Evolutionary conservation across 108 stramenopile genomes (phyloP).

Genomic region (Epithemia pelagica): DNA sequence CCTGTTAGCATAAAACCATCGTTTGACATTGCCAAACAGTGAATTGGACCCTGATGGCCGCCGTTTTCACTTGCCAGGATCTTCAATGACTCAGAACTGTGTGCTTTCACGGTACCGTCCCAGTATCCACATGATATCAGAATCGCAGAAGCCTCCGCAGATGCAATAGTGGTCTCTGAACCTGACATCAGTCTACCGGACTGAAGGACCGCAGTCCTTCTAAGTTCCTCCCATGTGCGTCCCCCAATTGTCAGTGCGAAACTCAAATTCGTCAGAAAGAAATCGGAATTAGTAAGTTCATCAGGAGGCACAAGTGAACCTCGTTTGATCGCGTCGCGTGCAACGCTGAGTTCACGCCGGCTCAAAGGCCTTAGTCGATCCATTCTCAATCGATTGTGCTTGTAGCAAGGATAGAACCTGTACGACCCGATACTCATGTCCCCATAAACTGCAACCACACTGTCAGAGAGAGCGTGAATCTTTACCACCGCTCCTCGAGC

Average conservation of each 20-base stretch:
- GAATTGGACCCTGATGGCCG: constrained; percentile 61
- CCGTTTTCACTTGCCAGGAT: constrained; percentile 44
- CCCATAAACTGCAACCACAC: constrained; percentile 55
- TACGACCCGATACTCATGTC: constrained; percentile 70
- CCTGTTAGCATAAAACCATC: constrained; percentile 67
- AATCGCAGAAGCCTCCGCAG: constrained; percentile 40
- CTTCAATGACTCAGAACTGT: constrained; percentile 49
- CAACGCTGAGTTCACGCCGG: constrained; percentile 26
- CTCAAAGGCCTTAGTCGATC: constrained; percentile 46
- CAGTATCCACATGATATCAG: constrained; percentile 71
- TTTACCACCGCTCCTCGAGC: constrained; percentile 44
- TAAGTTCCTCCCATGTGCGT: constrained; percentile 30
- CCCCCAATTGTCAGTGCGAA: constrained; percentile 66
- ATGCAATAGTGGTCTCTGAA: constrained; percentile 27
- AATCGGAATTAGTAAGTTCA: background rate
- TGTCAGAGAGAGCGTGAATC: constrained; percentile 42
- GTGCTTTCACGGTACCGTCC: constrained; percentile 66
- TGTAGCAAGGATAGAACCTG: constrained; percentile 33
- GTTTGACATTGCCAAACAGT: constrained; percentile 57
- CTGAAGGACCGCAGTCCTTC: constrained; percentile 20
- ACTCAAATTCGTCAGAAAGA: constrained; percentile 18
- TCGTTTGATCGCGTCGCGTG: constrained; percentile 28
- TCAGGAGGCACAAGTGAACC: constrained; percentile 29
- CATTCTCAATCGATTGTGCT: constrained; percentile 35
- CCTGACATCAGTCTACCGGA: constrained; percentile 16